These are phyloP conservation scores for Aspergillus brunneoviolaceus DNA, from an alignment of 2,329 filamentous ascomycete species.

Conservation along the genomic window DNA sequence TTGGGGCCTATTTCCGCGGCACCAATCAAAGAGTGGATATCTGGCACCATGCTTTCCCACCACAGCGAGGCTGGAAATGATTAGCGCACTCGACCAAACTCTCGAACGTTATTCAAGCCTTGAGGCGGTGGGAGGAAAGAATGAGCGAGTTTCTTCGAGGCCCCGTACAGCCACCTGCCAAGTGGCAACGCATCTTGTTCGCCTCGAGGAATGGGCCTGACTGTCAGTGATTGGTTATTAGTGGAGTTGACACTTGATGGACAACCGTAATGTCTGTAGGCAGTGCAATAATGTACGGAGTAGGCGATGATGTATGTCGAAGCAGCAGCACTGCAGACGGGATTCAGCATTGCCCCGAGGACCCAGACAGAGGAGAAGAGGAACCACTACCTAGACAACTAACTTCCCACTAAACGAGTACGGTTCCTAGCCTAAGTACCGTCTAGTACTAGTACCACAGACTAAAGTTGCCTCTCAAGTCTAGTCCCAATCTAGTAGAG, in stretches of 20 bases:
- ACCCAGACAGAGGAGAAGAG: neutral
- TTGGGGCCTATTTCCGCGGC: neutral
- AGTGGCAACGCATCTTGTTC: neutral
- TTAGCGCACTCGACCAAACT: neutral
- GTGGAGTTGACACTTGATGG: neutral
- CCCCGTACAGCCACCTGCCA: neutral
- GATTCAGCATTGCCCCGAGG: neutral
- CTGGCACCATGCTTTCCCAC: too few relatives aligned
- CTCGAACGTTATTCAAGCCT: neutral
- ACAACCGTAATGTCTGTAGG: neutral
- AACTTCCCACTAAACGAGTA: neutral
- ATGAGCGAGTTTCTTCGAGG: neutral
- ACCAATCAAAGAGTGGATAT: neutral
- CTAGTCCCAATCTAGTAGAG: neutral
- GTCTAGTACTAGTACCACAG: too few relatives aligned
- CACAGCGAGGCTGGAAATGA: constrained; percentile 1
- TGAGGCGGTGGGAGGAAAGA: neutral
- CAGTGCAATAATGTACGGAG: neutral
- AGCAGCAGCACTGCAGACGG: too few relatives aligned
- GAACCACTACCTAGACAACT: neutral
- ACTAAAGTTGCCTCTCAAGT: neutral
- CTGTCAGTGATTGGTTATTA: too few relatives aligned
- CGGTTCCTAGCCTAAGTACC: neutral
- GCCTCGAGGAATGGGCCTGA: neutral
- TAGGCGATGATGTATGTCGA: neutral